Evolutionary conservation across 2,329 filamentous ascomycete species (phyloP), one percentile per base, ranked within the genome.

Genomic region (Penicillium italicum): DNA sequence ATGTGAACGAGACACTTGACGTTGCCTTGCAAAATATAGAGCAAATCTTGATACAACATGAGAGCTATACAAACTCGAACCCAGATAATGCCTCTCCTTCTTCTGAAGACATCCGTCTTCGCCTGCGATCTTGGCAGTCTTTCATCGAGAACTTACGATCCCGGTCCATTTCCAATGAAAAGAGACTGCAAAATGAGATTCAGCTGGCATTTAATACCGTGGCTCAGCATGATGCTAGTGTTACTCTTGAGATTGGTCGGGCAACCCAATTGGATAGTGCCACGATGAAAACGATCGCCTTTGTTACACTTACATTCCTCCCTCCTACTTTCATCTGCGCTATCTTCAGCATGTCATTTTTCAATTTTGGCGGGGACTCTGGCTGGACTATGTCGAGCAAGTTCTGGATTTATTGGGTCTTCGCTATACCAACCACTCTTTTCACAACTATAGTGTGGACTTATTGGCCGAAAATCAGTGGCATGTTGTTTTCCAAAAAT

Each of bases 281-380:
- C 0, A 75, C 79, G 0, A 82, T 83, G 79, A 79, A 77, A 63
- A 79, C 77, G 0, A 72, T 83, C 42, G 76, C 80, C 0, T 72
- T 80, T 16, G 66, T 82, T 0, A 80, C 80, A 0, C 61, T 81
- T 7, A 65, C 70, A 0, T 83, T 83, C 37, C 64, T 83, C 0
- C 81, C 81, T 0, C 74, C 78, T 0, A 83, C 81, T 0, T 82
- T 82, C 57, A 72, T 82, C 16, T 79, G 42, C 41, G 64, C 66
- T 9, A 51, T 72, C 26, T 72, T 72, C 59, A 69, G 69, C 47
- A 73, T 68, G 62, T 65, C 62, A 11, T 73, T 73, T 55, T 72
- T 72, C 49, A 59, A 67, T 26, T 67, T 63, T 14, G 56, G 58
- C n/a, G 53, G 53, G 12, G 56, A 61, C 26, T 47, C 53, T 6